Conservation (phyloP, 768 basidiomycete species). For the Albatrellus ellisii region DNA sequence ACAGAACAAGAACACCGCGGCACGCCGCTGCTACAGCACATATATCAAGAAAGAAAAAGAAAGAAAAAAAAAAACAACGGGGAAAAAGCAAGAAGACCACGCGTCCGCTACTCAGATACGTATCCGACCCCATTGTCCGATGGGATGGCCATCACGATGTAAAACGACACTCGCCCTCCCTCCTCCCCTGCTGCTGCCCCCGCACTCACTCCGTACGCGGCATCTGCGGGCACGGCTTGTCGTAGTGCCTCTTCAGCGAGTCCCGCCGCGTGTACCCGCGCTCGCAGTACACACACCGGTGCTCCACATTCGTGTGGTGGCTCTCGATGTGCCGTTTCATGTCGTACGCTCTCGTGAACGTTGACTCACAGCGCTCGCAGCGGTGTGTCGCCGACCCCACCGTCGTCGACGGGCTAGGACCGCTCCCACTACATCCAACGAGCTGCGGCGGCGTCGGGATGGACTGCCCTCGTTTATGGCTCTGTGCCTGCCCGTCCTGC, state of each 20-base stretch:
- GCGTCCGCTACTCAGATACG: too few species aligned
- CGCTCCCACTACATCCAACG: background rate
- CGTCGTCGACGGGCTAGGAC: slow-evolving; percentile 10
- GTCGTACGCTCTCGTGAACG: slow-evolving; percentile 72
- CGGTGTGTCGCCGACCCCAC: slow-evolving; percentile 49
- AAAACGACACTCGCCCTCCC: too few species aligned
- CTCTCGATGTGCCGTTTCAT: slow-evolving; percentile 73
- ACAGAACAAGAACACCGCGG: too few species aligned
- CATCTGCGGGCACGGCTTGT: slow-evolving; percentile 64
- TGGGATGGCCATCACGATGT: too few species aligned
- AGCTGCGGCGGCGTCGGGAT: slow-evolving; percentile 8
- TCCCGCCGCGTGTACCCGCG: slow-evolving; percentile 72
- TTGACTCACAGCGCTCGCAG: slow-evolving; percentile 64
- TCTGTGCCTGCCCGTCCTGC: slow-evolving; percentile 7
- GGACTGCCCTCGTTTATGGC: background rate
- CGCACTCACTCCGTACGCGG: too few species aligned
- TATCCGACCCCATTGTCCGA: too few species aligned
- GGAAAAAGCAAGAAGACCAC: too few species aligned
- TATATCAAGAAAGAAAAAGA: too few species aligned
- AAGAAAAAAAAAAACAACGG: too few species aligned
- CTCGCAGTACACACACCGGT: slow-evolving; percentile 59
- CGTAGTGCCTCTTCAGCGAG: slow-evolving; percentile 71
- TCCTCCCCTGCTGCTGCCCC: too few species aligned
- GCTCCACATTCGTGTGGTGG: slow-evolving; percentile 41
- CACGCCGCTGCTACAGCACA: too few species aligned